phyloP scores from a whole-genome alignment of 805 yeast genomes.

The Candida taoyuanica region DNA sequence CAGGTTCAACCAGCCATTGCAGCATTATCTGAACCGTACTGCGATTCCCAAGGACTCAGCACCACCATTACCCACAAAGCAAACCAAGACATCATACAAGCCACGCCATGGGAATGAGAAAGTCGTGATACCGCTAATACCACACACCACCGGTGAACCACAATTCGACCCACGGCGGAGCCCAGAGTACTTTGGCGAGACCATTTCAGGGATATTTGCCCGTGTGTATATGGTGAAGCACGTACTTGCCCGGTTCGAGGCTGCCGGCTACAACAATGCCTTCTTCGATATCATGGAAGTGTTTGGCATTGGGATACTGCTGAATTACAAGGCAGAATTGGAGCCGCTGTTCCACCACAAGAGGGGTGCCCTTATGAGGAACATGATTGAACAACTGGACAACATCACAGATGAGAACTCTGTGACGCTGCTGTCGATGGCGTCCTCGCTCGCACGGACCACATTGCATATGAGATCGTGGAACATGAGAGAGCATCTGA shows the following conservation, averaged over 20 bases:
- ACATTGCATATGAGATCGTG: constrained; percentile 11
- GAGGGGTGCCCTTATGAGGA: constrained; percentile 17
- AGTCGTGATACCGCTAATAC: constrained; percentile 3
- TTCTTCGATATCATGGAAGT: constrained; percentile 15
- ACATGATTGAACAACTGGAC: constrained; percentile 6
- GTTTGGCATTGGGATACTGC: constrained; percentile 3
- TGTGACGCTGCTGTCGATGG: neutral
- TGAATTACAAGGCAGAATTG: constrained; percentile 3
- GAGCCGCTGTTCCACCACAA: constrained; percentile 8
- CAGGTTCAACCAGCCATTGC: neutral
- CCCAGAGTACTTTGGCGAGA: constrained; percentile 20
- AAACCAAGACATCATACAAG: too few relatives aligned
- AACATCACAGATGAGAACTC: constrained; percentile 16
- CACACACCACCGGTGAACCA: constrained; percentile 13
- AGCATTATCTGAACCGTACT: neutral
- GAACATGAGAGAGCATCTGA: constrained; percentile 15
- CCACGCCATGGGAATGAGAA: neutral
- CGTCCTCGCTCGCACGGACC: constrained; percentile 6
- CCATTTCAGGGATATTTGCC: constrained; percentile 11
- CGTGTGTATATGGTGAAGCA: constrained; percentile 15
- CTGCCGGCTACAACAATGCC: neutral
- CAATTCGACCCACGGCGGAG: constrained; percentile 4
- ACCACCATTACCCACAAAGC: too few relatives aligned
- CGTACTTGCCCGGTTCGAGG: constrained; percentile 1
- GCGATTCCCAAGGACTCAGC: too few relatives aligned